These are phyloP conservation scores for Cytospora chrysosperma DNA, from an alignment of 2,329 filamentous ascomycete genomes.

Conservation along the genomic window DNA sequence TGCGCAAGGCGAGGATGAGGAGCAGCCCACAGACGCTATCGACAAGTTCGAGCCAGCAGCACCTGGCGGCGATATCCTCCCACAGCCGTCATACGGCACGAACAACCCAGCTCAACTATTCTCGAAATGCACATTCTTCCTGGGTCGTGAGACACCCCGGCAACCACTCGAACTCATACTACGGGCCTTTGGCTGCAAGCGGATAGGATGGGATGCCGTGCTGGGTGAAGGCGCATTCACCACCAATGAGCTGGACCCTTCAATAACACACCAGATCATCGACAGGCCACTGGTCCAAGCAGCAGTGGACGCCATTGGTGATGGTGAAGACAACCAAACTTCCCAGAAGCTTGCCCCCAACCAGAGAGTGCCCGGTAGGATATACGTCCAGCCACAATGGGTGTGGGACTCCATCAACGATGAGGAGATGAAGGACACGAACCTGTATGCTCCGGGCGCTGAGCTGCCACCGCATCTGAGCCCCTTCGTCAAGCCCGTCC, in stretches of 20 bases:
- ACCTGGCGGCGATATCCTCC: constrained; percentile 79
- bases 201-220: constrained; percentile 90
- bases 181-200: constrained; percentile 91
- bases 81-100: constrained; percentile 69
- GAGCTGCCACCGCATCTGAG: constrained; percentile 91
- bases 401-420: constrained; percentile 97
- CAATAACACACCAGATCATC: constrained; percentile 95
- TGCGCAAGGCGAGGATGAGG: constrained; percentile 37
- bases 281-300: constrained; percentile 78
- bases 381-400: constrained; percentile 96
- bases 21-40: constrained; percentile 62
- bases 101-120: constrained; percentile 75
- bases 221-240: constrained; percentile 92
- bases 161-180: constrained; percentile 90
- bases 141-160: constrained; percentile 90
- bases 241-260: constrained; percentile 78
- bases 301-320: constrained; percentile 48
- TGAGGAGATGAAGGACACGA: constrained; percentile 79
- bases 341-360: constrained; percentile 58
- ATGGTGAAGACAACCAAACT: constrained; percentile 61
- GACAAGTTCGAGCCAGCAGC: constrained; percentile 90
- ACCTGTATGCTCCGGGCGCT: constrained; percentile 86
- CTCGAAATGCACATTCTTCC: constrained; percentile 83
- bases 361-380: constrained; percentile 82
- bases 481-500: constrained; percentile 86